Percentiles rank a stretch among this genome's conserved stretches.
These are phyloP conservation scores for Didymella arachidicola DNA, from an alignment of 2,329 filamentous ascomycete species.

Conservation along the genomic window DNA sequence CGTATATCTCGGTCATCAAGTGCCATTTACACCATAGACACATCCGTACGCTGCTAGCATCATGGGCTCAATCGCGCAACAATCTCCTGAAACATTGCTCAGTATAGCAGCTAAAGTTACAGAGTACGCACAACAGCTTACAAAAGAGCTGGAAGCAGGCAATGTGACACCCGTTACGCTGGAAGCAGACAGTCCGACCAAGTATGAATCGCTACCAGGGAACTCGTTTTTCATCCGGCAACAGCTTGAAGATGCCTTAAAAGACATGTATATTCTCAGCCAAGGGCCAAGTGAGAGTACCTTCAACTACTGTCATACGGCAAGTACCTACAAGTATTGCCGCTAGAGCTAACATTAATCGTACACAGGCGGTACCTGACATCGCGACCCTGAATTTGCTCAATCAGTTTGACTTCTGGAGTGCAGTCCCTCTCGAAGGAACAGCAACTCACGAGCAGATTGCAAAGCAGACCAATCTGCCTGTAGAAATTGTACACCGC, in stretches of 20 bases:
- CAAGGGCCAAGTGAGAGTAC: slow-evolving; percentile 61
- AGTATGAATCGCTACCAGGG: neutral
- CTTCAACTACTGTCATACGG: slow-evolving; percentile 40
- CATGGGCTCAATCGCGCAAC: neutral
- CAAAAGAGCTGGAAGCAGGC: neutral
- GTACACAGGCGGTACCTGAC: neutral
- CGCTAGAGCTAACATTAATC: neutral
- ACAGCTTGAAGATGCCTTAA: slow-evolving; percentile 55
- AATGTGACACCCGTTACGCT: neutral
- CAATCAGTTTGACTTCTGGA: neutral
- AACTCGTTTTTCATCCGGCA: slow-evolving; percentile 52
- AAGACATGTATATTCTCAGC: slow-evolving; percentile 57
- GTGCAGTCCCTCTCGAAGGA: neutral
- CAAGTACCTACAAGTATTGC: neutral
- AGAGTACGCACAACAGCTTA: neutral
- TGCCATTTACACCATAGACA: neutral
- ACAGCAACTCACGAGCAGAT: neutral
- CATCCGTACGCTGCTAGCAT: neutral
- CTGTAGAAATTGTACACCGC: neutral
- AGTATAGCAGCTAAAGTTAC: neutral
- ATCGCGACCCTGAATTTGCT: neutral
- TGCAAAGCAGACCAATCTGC: neutral
- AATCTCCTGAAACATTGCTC: neutral
- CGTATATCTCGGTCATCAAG: neutral
- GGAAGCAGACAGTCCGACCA: neutral